Conservation (phyloP, 2,329 filamentous ascomycete species). For the Ophiostoma novo-ulmi region DNA sequence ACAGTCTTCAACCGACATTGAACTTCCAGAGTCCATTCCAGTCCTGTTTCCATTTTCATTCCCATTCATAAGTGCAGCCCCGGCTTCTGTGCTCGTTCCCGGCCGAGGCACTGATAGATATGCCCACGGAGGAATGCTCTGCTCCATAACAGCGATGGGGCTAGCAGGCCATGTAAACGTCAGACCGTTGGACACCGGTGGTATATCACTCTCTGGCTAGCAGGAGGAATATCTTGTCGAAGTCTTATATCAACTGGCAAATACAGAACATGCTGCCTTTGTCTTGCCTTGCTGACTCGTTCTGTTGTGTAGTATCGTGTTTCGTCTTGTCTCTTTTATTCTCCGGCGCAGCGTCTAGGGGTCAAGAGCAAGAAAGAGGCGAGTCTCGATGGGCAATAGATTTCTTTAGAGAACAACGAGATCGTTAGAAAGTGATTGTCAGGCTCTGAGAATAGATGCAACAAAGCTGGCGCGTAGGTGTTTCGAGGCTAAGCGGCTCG, state of each 20-base stretch:
- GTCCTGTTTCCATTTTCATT: not conserved
- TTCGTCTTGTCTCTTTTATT: conserved; percentile 11
- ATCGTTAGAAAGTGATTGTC: not conserved
- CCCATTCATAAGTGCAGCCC: not conserved
- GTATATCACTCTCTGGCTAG: not conserved
- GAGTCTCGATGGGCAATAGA: not conserved
- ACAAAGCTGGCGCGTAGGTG: not conserved
- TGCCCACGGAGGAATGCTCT: conserved; percentile 10
- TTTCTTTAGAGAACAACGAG: not conserved
- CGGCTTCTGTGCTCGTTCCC: not conserved
- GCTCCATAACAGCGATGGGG: conserved; percentile 16
- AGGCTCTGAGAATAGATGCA: not conserved
- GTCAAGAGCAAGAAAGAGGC: not conserved
- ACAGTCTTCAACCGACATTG: not conserved
- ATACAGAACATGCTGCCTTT: not conserved
- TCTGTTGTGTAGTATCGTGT: not conserved
- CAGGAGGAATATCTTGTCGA: not conserved
- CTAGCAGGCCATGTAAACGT: conserved; percentile 15
- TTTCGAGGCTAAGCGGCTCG: not conserved
- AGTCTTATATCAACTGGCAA: not conserved
- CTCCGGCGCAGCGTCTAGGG: not conserved
- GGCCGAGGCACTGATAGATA: conserved; percentile 7
- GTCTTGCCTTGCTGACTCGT: not conserved
- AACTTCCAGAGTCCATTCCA: not conserved
- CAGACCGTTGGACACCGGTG: not conserved